Conservation (phyloP, 2,329 filamentous ascomycete species). For the Penicillium sp. region DNA sequence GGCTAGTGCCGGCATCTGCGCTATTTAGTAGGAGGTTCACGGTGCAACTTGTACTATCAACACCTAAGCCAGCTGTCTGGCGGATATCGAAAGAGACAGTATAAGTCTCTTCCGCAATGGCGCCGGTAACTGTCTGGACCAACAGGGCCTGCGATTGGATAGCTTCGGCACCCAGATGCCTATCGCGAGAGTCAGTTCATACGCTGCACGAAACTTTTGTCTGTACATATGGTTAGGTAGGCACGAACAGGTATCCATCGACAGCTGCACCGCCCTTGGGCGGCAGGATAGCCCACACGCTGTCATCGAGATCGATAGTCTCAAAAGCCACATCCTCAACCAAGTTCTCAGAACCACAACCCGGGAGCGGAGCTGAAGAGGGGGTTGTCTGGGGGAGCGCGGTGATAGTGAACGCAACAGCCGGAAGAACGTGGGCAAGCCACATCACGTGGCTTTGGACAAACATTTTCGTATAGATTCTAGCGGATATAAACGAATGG, state of each 20-base stretch:
- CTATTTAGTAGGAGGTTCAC: neutral
- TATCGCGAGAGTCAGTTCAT: neutral
- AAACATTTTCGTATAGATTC: neutral
- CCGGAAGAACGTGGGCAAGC: slow-evolving; percentile 1
- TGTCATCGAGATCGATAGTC: neutral
- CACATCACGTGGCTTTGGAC: neutral
- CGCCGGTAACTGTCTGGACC: neutral
- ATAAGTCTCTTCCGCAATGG: neutral
- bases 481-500: slow-evolving; percentile 2
- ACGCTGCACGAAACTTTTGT: neutral
- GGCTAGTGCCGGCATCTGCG: neutral
- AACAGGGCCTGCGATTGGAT: neutral
- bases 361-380: neutral
- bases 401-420: neutral
- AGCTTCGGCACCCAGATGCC: neutral
- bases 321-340: neutral
- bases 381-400: neutral
- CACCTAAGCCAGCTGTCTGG: neutral
- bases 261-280: neutral
- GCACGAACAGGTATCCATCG: neutral
- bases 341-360: neutral
- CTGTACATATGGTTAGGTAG: neutral
- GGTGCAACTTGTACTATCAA: neutral
- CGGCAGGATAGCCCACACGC: neutral
- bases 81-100: slow-evolving; percentile 1